phyloP scores from a whole-genome alignment of 2,329 filamentous ascomycete species.

The Colletotrichum endophyticum region DNA sequence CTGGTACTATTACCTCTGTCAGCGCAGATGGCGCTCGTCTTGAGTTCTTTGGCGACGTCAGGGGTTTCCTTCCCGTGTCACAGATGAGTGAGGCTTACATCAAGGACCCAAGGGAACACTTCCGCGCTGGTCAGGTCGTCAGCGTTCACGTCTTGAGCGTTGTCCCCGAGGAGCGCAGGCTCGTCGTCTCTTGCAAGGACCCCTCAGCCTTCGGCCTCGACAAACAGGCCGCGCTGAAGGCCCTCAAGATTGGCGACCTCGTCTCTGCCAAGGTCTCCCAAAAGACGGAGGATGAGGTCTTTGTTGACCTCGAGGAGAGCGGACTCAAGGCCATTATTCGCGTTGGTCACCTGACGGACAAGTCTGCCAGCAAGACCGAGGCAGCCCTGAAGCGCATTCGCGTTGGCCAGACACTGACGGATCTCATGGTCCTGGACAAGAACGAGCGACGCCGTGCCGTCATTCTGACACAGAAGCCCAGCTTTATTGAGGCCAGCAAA shows the following conservation, averaged over 20 bases:
- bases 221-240: constrained; percentile 78
- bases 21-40: constrained; percentile 81
- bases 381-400: constrained; percentile 81
- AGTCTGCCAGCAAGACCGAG: constrained; percentile 77
- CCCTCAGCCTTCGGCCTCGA: constrained; percentile 76
- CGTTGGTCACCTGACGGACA: constrained; percentile 83
- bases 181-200: constrained; percentile 94
- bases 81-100: constrained; percentile 99
- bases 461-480: constrained; percentile 81
- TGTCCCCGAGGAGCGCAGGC: constrained; percentile 70
- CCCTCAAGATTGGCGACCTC: constrained; percentile 73
- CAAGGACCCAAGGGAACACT: constrained; percentile 86
- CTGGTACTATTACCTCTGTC: constrained; percentile 87
- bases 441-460: constrained; percentile 78
- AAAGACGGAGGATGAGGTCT: constrained; percentile 77
- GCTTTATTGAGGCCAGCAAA: constrained; percentile 76
- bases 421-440: constrained; percentile 88
- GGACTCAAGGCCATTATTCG: constrained; percentile 80
- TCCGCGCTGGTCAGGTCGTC: constrained; percentile 88
- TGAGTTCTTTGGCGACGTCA: constrained; percentile 86
- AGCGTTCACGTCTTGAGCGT: constrained; percentile 87
- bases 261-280: constrained; percentile 83
- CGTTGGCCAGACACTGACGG: constrained; percentile 81
- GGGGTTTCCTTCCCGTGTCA: constrained; percentile 87
- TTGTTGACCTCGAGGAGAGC: constrained; percentile 76